phyloP scores from a whole-genome alignment of 78 protist genomes.

The Bigelowiella natans region DNA sequence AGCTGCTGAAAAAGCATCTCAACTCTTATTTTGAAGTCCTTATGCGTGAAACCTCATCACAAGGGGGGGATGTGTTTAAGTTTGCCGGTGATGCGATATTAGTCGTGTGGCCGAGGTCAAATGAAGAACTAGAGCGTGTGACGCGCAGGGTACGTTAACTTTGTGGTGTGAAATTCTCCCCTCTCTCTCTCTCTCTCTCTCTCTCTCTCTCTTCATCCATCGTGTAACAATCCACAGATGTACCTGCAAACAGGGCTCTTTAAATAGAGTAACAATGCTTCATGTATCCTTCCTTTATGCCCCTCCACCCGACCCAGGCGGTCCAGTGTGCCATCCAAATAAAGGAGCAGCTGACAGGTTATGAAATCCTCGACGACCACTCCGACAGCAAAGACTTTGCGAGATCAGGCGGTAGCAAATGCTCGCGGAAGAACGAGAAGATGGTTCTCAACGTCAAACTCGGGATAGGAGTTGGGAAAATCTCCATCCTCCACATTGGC shows the following conservation, averaged over 20 bases:
- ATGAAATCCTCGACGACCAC: neutral
- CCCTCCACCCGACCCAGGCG: too few relatives aligned
- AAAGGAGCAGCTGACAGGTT: neutral
- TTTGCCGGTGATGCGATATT: conserved; percentile 17
- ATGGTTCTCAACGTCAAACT: neutral
- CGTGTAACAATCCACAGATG: too few relatives aligned
- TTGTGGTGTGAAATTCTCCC: too few relatives aligned
- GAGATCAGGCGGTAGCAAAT: neutral
- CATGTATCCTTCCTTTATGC: too few relatives aligned
- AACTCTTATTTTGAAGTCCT: neutral
- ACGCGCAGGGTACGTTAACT: too few relatives aligned
- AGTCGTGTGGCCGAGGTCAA: conserved; percentile 9
- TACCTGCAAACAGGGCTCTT: too few relatives aligned
- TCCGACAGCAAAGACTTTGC: too few relatives aligned
- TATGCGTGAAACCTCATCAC: neutral
- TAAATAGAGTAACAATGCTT: too few relatives aligned
- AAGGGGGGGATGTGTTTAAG: conserved; percentile 12
- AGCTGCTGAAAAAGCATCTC: neutral
- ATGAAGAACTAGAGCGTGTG: neutral
- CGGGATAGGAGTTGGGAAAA: neutral
- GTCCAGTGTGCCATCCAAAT: neutral
- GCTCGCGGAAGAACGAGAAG: neutral
- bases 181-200: too few relatives aligned
- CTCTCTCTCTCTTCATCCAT: too few relatives aligned
- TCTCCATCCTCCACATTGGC: neutral